A percentile compares a stretch with the other conserved stretches of the same genome.
Evolutionary conservation across 768 basidiomycete species (phyloP).

Genomic region (Boletus reticuloceps): DNA sequence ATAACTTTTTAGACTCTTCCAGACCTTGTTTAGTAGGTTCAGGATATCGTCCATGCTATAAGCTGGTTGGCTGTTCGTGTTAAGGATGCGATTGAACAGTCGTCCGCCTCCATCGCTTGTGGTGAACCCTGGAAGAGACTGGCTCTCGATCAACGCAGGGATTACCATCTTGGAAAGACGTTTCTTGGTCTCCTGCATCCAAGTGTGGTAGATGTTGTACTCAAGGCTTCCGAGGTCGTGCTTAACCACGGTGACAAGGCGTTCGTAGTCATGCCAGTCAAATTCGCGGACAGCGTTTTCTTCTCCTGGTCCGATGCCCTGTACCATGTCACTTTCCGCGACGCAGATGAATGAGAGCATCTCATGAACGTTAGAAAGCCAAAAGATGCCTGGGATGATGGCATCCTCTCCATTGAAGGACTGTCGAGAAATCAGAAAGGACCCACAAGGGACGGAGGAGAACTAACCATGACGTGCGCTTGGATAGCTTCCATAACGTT

Average conservation of each 20-base stretch:
- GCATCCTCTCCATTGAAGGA: constrained; percentile 93
- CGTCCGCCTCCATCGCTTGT: constrained; percentile 92
- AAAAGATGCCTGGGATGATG: constrained; percentile 95
- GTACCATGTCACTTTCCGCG: constrained; percentile 97
- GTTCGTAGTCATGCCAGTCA: constrained; percentile 97
- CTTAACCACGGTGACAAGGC: constrained; percentile 95
- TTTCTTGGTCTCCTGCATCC: constrained; percentile 99
- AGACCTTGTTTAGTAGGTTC: constrained; percentile 94
- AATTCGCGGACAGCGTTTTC: constrained; percentile 90
- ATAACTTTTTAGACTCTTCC: constrained; percentile 97
- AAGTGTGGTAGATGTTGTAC: constrained; percentile 99
- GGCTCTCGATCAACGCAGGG: constrained; percentile 97
- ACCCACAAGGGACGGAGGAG: not conserved
- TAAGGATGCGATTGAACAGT: constrained; percentile 90
- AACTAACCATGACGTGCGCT: constrained; percentile 92
- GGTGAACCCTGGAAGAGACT: constrained; percentile 96
- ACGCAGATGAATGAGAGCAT: constrained; percentile 99
- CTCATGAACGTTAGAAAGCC: constrained; percentile 99
- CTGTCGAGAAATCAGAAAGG: constrained; percentile 36
- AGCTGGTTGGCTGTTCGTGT: constrained; percentile 83
- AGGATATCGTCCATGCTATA: constrained; percentile 98
- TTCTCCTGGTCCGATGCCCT: constrained; percentile 95
- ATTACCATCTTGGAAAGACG: constrained; percentile 96
- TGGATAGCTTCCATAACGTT: constrained; percentile 99
- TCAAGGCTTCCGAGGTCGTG: constrained; percentile 98